Percentiles rank a stretch among this genome's conserved stretches.
Evolutionary conservation across 1,284 basidiomycete species (phyloP).

Genomic region (Cystobasidium slooffiae): DNA sequence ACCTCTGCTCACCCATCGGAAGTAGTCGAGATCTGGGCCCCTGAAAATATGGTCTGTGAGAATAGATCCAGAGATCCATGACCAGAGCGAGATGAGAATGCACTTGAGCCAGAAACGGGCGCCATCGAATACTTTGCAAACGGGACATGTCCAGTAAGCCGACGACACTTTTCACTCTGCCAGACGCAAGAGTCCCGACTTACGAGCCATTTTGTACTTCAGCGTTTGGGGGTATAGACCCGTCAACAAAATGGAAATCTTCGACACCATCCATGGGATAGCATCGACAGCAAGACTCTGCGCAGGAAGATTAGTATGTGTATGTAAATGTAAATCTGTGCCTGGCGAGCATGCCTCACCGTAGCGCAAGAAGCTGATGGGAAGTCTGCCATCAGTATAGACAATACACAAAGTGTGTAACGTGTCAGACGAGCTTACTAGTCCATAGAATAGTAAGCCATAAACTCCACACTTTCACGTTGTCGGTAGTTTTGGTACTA

Average conservation of each 20-base stretch:
- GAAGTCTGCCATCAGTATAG: no score
- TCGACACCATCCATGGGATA: conserved; percentile 32
- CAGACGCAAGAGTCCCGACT: neutral
- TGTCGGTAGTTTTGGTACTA: conserved; percentile 63
- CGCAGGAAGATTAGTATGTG: neutral
- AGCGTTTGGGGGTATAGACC: conserved; percentile 34
- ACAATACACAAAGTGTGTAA: no score
- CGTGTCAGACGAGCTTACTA: no score
- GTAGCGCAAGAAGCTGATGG: no score
- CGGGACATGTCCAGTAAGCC: neutral
- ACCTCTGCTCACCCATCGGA: conserved; percentile 18
- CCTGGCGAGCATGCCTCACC: neutral
- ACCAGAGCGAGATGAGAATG: conserved; percentile 33
- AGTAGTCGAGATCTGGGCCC: conserved; percentile 31
- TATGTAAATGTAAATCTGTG: neutral
- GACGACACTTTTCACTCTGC: neutral
- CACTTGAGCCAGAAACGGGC: conserved; percentile 41
- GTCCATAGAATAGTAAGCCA: conserved; percentile 74
- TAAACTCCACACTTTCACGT: conserved; percentile 62
- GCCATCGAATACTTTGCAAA: conserved; percentile 31
- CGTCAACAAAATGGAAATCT: conserved; percentile 32
- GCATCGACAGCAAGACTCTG: conserved; percentile 40
- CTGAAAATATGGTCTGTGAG: conserved; percentile 36
- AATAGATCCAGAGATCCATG: conserved; percentile 41
- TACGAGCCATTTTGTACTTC: conserved; percentile 31